These are phyloP conservation scores for Quercus glauca DNA, from an alignment of 306 rosid genomes.

Conservation along the genomic window DNA sequence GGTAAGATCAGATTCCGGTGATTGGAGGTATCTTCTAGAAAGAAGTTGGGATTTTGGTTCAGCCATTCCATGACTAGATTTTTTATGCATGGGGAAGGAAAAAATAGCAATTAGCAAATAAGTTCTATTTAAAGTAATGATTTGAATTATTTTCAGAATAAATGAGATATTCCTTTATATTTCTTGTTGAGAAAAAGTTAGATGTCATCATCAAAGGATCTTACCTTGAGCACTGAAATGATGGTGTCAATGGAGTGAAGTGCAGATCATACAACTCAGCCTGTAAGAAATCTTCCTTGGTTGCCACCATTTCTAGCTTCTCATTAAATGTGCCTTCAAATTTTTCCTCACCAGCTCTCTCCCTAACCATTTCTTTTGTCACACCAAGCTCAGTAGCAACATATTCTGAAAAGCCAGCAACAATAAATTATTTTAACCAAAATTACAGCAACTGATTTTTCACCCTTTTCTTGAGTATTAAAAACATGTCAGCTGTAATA, in stretches of 20 bases:
- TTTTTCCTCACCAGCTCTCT: conserved; percentile 12
- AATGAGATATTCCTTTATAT: neutral
- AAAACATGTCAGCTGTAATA: neutral
- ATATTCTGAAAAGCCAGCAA: conserved; percentile 35
- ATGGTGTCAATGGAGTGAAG: conserved; percentile 47
- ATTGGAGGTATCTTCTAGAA: conserved; percentile 30
- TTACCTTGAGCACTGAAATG: conserved; percentile 50
- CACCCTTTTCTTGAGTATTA: neutral
- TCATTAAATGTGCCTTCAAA: conserved; percentile 25
- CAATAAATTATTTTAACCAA: neutral
- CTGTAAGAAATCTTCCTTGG: conserved; percentile 23
- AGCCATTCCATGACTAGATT: conserved; percentile 43
- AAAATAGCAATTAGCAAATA: conserved; percentile 11
- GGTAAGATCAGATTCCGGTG: conserved; percentile 32
- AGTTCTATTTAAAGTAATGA: neutral
- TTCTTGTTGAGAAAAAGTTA: neutral
- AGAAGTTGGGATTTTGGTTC: conserved; percentile 32
- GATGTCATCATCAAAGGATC: conserved; percentile 10
- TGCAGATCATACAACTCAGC: conserved; percentile 20
- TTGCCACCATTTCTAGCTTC: conserved; percentile 35
- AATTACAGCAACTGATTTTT: neutral
- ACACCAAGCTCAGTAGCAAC: conserved; percentile 23
- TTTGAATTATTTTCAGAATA: neutral
- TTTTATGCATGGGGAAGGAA: neutral
- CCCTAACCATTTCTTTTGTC: conserved; percentile 21